Evolutionary conservation across 1,284 basidiomycete genomes (phyloP).

Genomic region (Ceratobasidium sp.): DNA sequence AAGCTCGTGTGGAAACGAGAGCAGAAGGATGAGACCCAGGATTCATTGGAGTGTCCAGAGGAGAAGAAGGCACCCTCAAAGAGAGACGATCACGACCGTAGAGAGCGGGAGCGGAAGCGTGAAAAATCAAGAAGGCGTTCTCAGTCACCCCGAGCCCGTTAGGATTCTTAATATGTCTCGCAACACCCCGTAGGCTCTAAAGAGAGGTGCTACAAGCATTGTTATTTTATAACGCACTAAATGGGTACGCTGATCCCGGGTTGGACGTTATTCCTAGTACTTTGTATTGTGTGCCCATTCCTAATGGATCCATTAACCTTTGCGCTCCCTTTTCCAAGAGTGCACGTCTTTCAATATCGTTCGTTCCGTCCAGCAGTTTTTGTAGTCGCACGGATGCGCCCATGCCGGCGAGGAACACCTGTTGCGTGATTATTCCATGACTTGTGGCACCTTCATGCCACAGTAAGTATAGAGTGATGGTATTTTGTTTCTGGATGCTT

Average conservation of each 20-base stretch:
- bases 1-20: conserved; percentile 88
- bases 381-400: conserved; percentile 73
- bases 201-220: not conserved
- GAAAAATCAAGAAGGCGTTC: conserved; percentile 39
- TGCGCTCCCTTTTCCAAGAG: conserved; percentile 59
- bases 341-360: conserved; percentile 59
- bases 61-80: conserved; percentile 28
- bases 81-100: conserved; percentile 8
- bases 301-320: conserved; percentile 61
- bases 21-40: conserved; percentile 58
- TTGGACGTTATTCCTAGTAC: conserved; percentile 59
- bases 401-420: conserved; percentile 74
- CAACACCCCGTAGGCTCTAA: not conserved
- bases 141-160: conserved; percentile 29
- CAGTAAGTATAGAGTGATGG: conserved; percentile 78
- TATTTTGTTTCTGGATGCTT: conserved; percentile 68
- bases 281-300: conserved; percentile 68
- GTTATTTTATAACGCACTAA: not conserved
- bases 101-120: conserved; percentile 21
- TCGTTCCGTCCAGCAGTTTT: conserved; percentile 62
- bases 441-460: conserved; percentile 66
- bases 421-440: conserved; percentile 75
- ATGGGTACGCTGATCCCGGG: conserved; percentile 22
- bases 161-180: not conserved
- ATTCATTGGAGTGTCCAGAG: conserved; percentile 39